Evolutionary conservation across 768 basidiomycete species (phyloP), one percentile per base, ranked within the genome.

Genomic region (Boletellus ananas): DNA sequence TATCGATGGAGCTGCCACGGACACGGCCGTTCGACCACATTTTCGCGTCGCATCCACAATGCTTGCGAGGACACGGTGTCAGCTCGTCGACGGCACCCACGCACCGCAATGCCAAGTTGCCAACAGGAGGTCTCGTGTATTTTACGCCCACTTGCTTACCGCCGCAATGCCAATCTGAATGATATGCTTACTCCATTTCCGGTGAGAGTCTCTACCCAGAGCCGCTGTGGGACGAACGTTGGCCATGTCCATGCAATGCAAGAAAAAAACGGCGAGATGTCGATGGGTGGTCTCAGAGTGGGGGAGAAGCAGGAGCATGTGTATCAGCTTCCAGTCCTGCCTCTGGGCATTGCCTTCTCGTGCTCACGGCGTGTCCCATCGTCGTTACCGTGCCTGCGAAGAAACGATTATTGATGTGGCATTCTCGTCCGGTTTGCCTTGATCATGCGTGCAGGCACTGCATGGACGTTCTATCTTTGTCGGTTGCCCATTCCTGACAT

Each of bases 241-340:
- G 43, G 23, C 35, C 51, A 41, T 47, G 49, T 45, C 34, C 46
- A 48, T 49, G 56, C 57, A 49, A 54, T 54, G 54, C 55, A 29
- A 55, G 44, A 33, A 46, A 51, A 50, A 47, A 53, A 44, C 39
- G 49, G 54, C 58, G 64, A 65, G 47, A 63, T 11, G 29, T 29
- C 10, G 29, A 29, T 59, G 55, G 52, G 60, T 56, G 61, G 57
- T 29, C 52, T 45, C 61, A 59, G 55, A 66, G 64, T 61, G 64
- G 64, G 23, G 34, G 49, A 59, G 62, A 65, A 64, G 59, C 61
- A 51, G 4, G 21, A 34, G 49, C 59, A 57, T 59, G 62, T 45
- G 54, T 17, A 57, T 56, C 56, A 47, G 43, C 61, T 58, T 64
- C 63, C 37, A 43, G 63, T 60, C 57, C 57, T 57, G 61, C 57